Conservation (phyloP, 495 filamentous ascomycete genomes). For the Sordaria brevicollis region DNA sequence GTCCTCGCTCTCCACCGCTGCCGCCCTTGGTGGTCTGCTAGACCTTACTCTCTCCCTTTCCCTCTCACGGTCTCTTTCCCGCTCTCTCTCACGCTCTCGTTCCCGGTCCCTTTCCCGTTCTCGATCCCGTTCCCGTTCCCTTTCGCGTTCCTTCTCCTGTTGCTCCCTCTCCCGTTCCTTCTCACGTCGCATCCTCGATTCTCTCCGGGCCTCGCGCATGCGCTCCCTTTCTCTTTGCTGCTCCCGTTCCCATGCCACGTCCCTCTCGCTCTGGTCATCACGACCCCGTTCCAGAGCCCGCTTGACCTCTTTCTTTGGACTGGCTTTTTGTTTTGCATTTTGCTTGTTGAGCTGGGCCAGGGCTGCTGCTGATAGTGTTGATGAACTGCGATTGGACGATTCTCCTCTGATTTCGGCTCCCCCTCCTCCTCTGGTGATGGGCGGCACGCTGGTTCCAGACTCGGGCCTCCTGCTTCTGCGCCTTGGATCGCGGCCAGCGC, state of each 20-base stretch:
- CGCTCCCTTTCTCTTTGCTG: conserved; percentile 16
- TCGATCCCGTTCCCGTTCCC: conserved; percentile 19
- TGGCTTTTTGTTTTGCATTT: conserved; percentile 29
- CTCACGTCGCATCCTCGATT: background rate
- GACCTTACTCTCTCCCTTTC: background rate
- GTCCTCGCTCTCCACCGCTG: conserved; percentile 11
- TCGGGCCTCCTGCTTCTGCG: conserved; percentile 10
- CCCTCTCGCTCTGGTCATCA: conserved; percentile 9
- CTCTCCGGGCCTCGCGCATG: conserved; percentile 10
- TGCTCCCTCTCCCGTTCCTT: conserved; percentile 13
- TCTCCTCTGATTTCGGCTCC: conserved; percentile 6
- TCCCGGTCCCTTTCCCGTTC: conserved; percentile 17
- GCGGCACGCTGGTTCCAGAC: conserved; percentile 15
- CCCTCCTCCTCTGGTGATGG: background rate
- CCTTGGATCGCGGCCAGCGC: background rate
- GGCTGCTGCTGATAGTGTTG: conserved; percentile 43
- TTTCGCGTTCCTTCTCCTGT: conserved; percentile 22
- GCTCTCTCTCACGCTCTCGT: conserved; percentile 9
- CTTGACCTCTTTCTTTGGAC: background rate
- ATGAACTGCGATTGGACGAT: background rate
- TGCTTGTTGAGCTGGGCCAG: conserved; percentile 52
- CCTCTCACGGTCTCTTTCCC: conserved; percentile 2
- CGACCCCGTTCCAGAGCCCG: background rate
- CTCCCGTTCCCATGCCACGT: conserved; percentile 20
- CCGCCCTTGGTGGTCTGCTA: background rate